Evolutionary conservation across 495 filamentous ascomycete species (phyloP), one percentile per base, ranked within the genome.

Genomic region (Gamarada debralockiae): DNA sequence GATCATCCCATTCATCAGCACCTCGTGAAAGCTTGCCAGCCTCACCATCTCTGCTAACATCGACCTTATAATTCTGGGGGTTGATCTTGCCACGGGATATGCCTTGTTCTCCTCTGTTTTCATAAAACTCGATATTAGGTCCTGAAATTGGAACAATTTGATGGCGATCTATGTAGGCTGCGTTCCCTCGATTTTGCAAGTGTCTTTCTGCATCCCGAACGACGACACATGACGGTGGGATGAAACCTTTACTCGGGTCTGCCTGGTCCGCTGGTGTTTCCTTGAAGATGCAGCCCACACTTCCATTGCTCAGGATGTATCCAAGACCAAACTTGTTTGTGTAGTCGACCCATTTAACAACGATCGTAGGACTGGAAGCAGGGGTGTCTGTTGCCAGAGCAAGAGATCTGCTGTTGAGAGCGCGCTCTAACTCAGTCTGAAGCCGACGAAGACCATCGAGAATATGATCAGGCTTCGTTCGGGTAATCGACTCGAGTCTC

Each of bases 291-390:
- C 87, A 90, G 3, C 88, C 90, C 33, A 91, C 84, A 45, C 84
- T 90, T 9, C 90, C 89, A 62, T 93, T 87, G 43, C 86, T 89
- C 27, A 95, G 68, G 34, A 92, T 87, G 56, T 95, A 95, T 3
- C 89, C 90, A 34, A 92, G 76, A 1, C 90, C 90, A 60, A 90
- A 92, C 58, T 89, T 89, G 66, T 93, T 93, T 22, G 89, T 90
- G 59, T 93, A 95, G 60, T 95, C 90, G n/a, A 95, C 90, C 90
- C 90, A 95, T 64, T 92, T 93, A 20, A 90, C 84, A 20, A 95
- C 87, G 24, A 84, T 73, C 25, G 74, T 73, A 5, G 76, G 75
- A 15, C 67, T 65, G 0, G 73, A 53, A 25, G 41, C 34, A 21
- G 72, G 68, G 3, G 69, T 63, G 56, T 72, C 70, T 8, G 70